A percentile compares a stretch with the other conserved stretches of the same genome.
phyloP scores from a whole-genome alignment of 768 basidiomycete species.

The Psilocybe cyanescens region DNA sequence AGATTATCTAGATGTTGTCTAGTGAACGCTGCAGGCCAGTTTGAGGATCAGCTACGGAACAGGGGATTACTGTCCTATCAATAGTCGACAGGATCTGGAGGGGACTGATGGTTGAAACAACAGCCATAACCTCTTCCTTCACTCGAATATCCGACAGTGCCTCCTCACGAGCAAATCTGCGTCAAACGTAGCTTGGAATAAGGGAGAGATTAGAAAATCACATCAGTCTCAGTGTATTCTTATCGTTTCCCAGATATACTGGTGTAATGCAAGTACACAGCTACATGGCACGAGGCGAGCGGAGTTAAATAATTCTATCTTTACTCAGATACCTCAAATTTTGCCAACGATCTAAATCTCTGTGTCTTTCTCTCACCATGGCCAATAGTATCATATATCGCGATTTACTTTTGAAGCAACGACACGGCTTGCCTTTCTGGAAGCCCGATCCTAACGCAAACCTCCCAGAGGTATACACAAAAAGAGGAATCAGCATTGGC shows the following conservation, averaged over 20 bases:
- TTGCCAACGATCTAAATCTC: too few species aligned
- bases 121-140: slow-evolving; percentile 54
- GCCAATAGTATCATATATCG: slow-evolving; percentile 58
- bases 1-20: slow-evolving; percentile 56
- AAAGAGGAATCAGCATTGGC: neutral
- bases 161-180: slow-evolving; percentile 61
- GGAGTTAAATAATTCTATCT: too few species aligned
- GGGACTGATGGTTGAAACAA: slow-evolving; percentile 63
- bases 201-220: too few species aligned
- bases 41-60: slow-evolving; percentile 63
- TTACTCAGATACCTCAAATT: too few species aligned
- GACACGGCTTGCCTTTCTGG: neutral
- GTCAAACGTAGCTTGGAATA: too few species aligned
- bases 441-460: neutral
- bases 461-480: neutral
- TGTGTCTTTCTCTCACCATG: slow-evolving; percentile 37
- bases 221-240: too few species aligned
- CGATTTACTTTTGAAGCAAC: neutral
- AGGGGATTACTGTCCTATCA: slow-evolving; percentile 57
- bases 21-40: slow-evolving; percentile 69
- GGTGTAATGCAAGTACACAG: too few species aligned
- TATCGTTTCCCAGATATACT: too few species aligned
- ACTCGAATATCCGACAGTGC: slow-evolving; percentile 49
- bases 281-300: too few species aligned
- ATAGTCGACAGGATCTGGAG: slow-evolving; percentile 60